Base-by-base conservation (phyloP, 164 flowering plant genomes). In the Dillenia turbinata region DNA sequence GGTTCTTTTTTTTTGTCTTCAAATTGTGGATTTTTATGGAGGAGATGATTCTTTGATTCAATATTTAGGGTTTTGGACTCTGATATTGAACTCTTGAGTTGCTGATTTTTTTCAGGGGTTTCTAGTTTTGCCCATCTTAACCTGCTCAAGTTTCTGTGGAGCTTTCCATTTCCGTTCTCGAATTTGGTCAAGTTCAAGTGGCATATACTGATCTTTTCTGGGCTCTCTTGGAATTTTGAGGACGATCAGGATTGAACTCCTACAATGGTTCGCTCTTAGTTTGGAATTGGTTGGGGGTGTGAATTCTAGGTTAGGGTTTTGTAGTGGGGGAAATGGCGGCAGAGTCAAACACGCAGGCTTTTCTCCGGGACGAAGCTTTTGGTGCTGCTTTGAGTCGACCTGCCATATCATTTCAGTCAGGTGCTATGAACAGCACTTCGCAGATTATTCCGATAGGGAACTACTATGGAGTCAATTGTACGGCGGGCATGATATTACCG, bases 361-460 rank as follows among this genome's bases (percentile, higher is more conserved):
- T 81, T 79, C 76, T 73, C 55, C 75, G 54, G 9, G 81, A 78
- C 5, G 67, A 64, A 52, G 60, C 66, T 62, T 64, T 77, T 16
- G 76, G 71, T 43, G 76, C 85, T 53, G 76, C 76, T 10, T 47
- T 77, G 64, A 78, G 70, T 60, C 71, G 78, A 10, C 86, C 81
- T 61, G 81, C 85, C 0, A 71, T 82, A 57, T 74, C 86, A 9
- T 83, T 85, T 65, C 81, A 77, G 57, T 73, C 90, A 0, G 79
- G 77, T 17, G 84, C 82, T 5, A 57, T 78, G 5, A 78, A 64
- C 66, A 75, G 75, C 66, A 51, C 67, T 9, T 71, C 82, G 0
- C 83, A 79, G 68, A 74, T 79, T 79, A 67, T 75, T 10, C 73
- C 79, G 10, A 46, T 77, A 60, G 80, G 81, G 48, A 70, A 60